Evolutionary conservation across 352 stramenopile genomes (phyloP).

Genomic region (Elongisporangium senticosum): DNA sequence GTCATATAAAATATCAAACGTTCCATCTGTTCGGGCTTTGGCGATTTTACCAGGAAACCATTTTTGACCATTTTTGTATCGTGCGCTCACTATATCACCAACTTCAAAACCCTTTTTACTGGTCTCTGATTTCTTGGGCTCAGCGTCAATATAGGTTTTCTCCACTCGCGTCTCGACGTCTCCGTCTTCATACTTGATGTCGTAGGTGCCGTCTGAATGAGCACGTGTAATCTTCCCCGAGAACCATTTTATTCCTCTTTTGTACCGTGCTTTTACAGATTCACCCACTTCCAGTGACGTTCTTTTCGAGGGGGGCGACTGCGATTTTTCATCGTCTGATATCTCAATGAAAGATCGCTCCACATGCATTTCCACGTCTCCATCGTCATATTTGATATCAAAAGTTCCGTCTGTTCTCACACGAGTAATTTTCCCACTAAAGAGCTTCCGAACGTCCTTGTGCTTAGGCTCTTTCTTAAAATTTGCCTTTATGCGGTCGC

Average conservation of each 20-base stretch:
- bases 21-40: conserved; percentile 22
- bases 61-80: conserved; percentile 10
- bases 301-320: not conserved
- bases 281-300: conserved; percentile 40
- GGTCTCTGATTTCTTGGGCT: conserved; percentile 9
- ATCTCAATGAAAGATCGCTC: conserved; percentile 21
- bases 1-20: conserved; percentile 31
- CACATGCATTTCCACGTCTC: conserved; percentile 30
- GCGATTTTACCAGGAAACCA: conserved; percentile 19
- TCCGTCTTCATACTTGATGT: conserved; percentile 61
- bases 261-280: conserved; percentile 48
- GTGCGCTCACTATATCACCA: conserved; percentile 17
- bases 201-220: conserved; percentile 56
- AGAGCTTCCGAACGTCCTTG: conserved; percentile 29
- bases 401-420: conserved; percentile 33
- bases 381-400: conserved; percentile 43
- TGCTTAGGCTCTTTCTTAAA: conserved; percentile 40
- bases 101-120: conserved; percentile 7
- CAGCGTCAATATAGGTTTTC: conserved; percentile 17
- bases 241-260: conserved; percentile 58
- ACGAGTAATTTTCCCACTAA: conserved; percentile 28
- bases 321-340: not conserved
- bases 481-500: conserved; percentile 23
- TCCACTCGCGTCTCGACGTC: conserved; percentile 40
- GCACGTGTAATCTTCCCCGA: conserved; percentile 50